These are phyloP conservation scores for Sugiyamaella boreocaroliniensis DNA, from an alignment of 805 yeast species.

Conservation along the genomic window DNA sequence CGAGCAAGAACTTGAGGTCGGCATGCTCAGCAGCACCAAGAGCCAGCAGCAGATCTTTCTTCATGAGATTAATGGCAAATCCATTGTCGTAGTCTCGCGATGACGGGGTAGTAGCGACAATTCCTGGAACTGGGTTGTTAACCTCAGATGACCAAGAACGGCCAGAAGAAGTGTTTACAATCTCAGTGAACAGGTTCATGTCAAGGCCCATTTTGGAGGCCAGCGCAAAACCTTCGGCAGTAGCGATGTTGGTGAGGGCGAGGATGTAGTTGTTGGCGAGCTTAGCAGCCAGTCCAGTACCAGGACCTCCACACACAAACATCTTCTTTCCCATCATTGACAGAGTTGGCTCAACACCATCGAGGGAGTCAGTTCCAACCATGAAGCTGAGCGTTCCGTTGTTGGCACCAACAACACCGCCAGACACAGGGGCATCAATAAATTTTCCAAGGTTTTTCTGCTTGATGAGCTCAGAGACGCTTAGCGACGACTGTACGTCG, in stretches of 20 bases:
- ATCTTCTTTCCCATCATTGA: constrained; percentile 43
- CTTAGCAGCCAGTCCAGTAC: constrained; percentile 50
- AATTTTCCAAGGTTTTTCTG: constrained; percentile 35
- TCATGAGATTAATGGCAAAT: constrained; percentile 32
- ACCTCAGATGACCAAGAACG: constrained; percentile 50
- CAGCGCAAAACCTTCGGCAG: constrained; percentile 48
- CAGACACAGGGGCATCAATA: constrained; percentile 51
- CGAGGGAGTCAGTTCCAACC: constrained; percentile 38
- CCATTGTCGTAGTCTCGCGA: constrained; percentile 44
- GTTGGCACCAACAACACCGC: constrained; percentile 49
- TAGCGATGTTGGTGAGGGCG: constrained; percentile 49
- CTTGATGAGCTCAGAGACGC: constrained; percentile 35
- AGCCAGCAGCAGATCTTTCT: constrained; percentile 38
- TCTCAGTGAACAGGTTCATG: constrained; percentile 40
- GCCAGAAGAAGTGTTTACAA: constrained; percentile 48
- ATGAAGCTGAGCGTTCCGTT: constrained; percentile 47
- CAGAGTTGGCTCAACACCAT: constrained; percentile 24
- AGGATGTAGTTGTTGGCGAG: constrained; percentile 47
- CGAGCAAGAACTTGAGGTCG: constrained; percentile 20
- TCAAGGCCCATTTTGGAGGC: constrained; percentile 46
- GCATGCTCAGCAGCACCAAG: constrained; percentile 24
- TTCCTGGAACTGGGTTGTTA: constrained; percentile 48
- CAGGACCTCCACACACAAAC: constrained; percentile 47
- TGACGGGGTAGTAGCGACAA: constrained; percentile 42
- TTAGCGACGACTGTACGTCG: constrained; percentile 43